A percentile compares a stretch with the other conserved stretches of the same genome.
Evolutionary conservation across 2,329 filamentous ascomycete species (phyloP).

Genomic region (Hypomyces rosellus): DNA sequence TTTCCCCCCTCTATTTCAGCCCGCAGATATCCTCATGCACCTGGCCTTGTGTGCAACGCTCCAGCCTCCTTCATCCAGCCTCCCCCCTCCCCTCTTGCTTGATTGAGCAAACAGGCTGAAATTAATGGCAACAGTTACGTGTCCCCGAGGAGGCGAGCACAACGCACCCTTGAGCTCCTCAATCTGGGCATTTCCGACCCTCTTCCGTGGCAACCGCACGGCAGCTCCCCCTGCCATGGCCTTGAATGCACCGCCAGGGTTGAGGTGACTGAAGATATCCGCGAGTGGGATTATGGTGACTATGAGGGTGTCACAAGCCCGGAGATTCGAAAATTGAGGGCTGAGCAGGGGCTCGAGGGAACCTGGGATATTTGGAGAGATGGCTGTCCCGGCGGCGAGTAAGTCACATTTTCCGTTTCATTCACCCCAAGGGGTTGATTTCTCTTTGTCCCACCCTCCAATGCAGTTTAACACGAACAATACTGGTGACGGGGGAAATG

Average conservation of each 20-base stretch:
- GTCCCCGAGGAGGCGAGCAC: constrained; percentile 76
- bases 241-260: constrained; percentile 54
- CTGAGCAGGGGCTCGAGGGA: constrained; percentile 48
- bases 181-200: constrained; percentile 61
- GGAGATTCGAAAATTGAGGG: constrained; percentile 56
- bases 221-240: constrained; percentile 27
- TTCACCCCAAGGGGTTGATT: neutral
- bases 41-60: too few species aligned
- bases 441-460: too few species aligned
- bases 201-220: constrained; percentile 62
- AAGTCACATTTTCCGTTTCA: constrained; percentile 27
- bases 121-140: constrained; percentile 56
- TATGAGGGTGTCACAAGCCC: constrained; percentile 75
- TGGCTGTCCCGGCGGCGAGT: constrained; percentile 81
- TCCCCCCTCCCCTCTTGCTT: too few species aligned
- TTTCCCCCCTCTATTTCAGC: too few species aligned
- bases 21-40: too few species aligned
- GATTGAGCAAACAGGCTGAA: neutral
- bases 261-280: constrained; percentile 63
- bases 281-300: constrained; percentile 83
- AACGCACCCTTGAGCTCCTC: constrained; percentile 84
- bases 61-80: too few species aligned
- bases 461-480: neutral
- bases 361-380: constrained; percentile 87
- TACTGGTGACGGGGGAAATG: neutral